Evolutionary conservation across 257 asterid species (phyloP).

Genomic region (Fraxinus anomala): DNA sequence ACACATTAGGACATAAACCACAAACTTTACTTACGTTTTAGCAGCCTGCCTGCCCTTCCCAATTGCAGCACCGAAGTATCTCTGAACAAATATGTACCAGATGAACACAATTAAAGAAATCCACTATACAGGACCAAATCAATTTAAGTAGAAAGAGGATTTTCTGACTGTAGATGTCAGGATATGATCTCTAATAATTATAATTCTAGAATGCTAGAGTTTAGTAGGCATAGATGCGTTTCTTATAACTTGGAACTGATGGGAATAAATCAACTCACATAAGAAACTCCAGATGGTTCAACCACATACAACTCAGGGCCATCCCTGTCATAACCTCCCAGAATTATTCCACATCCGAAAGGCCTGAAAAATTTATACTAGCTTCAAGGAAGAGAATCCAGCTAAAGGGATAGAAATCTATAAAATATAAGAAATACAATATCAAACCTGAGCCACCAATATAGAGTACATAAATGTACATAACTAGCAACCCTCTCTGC

Average conservation of each 20-base stretch:
- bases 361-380: constrained; percentile 53
- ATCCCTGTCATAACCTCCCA: constrained; percentile 94
- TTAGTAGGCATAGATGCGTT: constrained; percentile 9
- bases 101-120: constrained; percentile 12
- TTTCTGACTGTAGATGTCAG: background rate
- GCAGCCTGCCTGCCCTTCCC: constrained; percentile 98
- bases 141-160: background rate
- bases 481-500: constrained; percentile 93
- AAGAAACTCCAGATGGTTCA: constrained; percentile 86
- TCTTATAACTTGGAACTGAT: constrained; percentile 6
- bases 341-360: constrained; percentile 85
- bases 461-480: constrained; percentile 90
- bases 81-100: constrained; percentile 39
- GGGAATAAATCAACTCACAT: constrained; percentile 50
- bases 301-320: constrained; percentile 90
- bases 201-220: background rate
- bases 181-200: background rate
- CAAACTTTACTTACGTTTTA: constrained; percentile 65
- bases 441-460: constrained; percentile 96
- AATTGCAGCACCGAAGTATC: constrained; percentile 91
- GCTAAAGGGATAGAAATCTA: background rate
- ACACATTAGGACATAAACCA: background rate
- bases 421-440: constrained; percentile 3
- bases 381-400: background rate
- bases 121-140: background rate